Evolutionary conservation across 116 monocot genomes (phyloP).

Genomic region (Zostera marina): DNA sequence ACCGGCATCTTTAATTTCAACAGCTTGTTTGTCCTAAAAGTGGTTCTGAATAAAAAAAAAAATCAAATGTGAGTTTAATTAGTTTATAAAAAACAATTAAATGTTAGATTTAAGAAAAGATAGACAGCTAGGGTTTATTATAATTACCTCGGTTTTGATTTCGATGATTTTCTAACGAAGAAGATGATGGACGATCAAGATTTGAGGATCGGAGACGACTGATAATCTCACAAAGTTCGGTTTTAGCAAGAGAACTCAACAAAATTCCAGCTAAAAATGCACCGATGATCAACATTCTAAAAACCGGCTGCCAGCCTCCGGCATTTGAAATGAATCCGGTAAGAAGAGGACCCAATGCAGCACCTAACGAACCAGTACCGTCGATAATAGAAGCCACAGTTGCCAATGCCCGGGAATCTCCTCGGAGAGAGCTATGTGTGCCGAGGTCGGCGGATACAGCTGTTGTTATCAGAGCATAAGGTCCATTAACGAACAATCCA

Average conservation of each 20-base stretch:
- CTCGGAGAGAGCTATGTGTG: slow-evolving; percentile 38
- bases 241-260: slow-evolving; percentile 18
- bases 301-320: slow-evolving; percentile 32
- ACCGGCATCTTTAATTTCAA: no score
- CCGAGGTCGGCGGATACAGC: slow-evolving; percentile 63
- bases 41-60: no score
- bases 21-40: no score
- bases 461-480: slow-evolving; percentile 58
- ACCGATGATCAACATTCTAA: slow-evolving; percentile 29
- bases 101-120: no score
- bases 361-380: slow-evolving; percentile 47
- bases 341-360: slow-evolving; percentile 45
- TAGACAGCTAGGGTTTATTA: no score
- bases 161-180: no score
- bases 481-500: slow-evolving; percentile 50
- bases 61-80: no score
- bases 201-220: background rate
- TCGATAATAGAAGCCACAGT: slow-evolving; percentile 57
- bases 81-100: no score
- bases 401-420: slow-evolving; percentile 32
- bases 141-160: no score
- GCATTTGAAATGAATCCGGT: slow-evolving; percentile 30
- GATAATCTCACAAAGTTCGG: slow-evolving; percentile 19
- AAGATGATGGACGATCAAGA: no score
- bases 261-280: slow-evolving; percentile 32